Evolutionary conservation across 2,329 filamentous ascomycete species (phyloP), one percentile per base, ranked within the genome.

Genomic region (Fusarium gaditjirri): DNA sequence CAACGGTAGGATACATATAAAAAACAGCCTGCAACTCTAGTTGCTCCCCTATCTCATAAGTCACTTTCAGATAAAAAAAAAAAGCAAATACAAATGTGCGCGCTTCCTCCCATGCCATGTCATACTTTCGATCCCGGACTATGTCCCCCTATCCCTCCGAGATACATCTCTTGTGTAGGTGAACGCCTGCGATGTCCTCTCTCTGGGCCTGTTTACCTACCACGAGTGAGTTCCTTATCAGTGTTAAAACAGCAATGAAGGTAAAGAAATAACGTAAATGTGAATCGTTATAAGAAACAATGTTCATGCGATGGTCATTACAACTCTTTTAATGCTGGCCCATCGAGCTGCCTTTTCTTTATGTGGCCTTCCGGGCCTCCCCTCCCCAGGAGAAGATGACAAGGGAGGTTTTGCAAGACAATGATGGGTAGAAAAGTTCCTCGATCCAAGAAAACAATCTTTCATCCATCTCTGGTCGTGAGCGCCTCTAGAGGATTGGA

Each of bases 401-500:
- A 56, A 58, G 50, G 67, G 67, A 65, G 68, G 61, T 49, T 39
- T 38, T 46, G 52, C 61, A 58, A 66, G 65, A 50, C 55, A 67
- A 65, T 60, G 53, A 49, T 46, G 65, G 55, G 61, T 61, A 71
- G 55, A 49, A 65, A 62, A 67, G 58, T 61, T 65, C 65, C 56
- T 67, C 59, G 50, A 72, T 73, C 53, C 61, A 59, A 68, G 65
- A 69, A 67, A 72, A 63, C 54, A 71, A 66, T 68, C 50, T 55
- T 56, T 66, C 57, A 62, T 62, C 65, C 65, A 64, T 62, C 59
- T 63, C 57, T 38, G 39, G 67, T 50, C 27, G 31, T 53, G 54
- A 50, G 63, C 65, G 59, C 68, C 80, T 89, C 39, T 86, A 97
- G 80, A 97, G 86, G 82, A 95, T 89, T 81, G 88, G 90, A 86